A percentile compares a stretch with the other conserved stretches of the same genome.
Evolutionary conservation across 208 protist genomes (phyloP).

Genomic region (Acanthamoeba quina): DNA sequence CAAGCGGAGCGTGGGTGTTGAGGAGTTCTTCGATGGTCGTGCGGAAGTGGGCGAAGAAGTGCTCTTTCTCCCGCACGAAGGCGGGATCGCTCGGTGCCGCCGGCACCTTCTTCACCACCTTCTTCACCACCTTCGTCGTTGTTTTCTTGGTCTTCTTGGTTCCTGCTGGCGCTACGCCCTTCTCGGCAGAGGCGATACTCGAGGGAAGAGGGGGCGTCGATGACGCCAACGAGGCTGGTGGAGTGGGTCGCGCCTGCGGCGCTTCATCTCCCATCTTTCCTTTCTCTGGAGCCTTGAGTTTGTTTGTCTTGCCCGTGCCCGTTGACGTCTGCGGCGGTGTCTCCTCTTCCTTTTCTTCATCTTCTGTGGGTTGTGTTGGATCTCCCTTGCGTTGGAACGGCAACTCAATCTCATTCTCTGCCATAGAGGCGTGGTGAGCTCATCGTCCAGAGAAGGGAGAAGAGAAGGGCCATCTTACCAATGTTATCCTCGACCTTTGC

Average conservation of each 20-base stretch:
- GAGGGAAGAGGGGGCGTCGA: too few relatives aligned
- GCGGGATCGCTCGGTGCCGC: neutral
- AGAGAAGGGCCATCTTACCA: neutral
- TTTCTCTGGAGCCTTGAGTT: too few relatives aligned
- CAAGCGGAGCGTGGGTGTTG: neutral
- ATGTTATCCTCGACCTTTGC: slow-evolving; percentile 1
- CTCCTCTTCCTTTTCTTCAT: neutral
- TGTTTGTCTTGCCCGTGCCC: too few relatives aligned
- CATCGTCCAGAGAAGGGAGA: too few relatives aligned
- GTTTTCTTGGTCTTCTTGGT: neutral
- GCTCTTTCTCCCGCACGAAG: slow-evolving; percentile 16
- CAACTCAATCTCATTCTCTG: neutral
- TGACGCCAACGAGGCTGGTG: too few relatives aligned
- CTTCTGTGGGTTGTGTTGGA: neutral
- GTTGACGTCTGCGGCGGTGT: neutral
- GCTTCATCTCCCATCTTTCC: too few relatives aligned
- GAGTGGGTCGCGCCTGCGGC: too few relatives aligned
- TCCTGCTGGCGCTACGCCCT: too few relatives aligned
- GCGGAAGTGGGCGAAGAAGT: slow-evolving; percentile 8
- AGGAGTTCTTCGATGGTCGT: neutral
- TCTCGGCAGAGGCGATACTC: too few relatives aligned
- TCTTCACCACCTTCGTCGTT: neutral
- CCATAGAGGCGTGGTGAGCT: neutral
- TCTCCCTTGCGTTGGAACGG: neutral
- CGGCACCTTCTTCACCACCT: neutral